Base-by-base conservation (phyloP, 2,329 filamentous ascomycete species). In the Claviceps sp. region DNA sequence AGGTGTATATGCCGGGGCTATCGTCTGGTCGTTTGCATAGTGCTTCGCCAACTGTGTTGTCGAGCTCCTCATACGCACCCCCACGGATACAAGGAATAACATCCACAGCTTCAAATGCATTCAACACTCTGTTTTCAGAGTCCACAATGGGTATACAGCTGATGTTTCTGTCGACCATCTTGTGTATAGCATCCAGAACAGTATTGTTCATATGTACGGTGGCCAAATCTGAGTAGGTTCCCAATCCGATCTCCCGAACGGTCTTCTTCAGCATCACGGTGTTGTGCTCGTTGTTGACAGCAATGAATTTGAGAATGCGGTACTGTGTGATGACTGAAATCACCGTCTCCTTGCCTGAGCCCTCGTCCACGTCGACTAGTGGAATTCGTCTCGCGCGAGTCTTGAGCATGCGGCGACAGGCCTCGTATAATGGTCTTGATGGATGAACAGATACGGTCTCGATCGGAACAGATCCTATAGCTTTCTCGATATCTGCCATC, bases 281-380 rank as follows among this genome's bases (percentile, higher is more conserved):
- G 64, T 95, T 86, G 60, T 84, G 82, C 62, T 84, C 80, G 60
- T 79, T 81, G 68, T 98, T 98, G 68, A 98, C 91, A 11, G 93
- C 90, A 56, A 98, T 94, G 67, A 98, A 98, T 67, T 98, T 98
- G 57, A 98, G 79, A 60, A 98, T 97, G 54, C 94, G 86, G 69
- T 98, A 98, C 68, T 98, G 93, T 0, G 93, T 98, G 54, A 98
- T 86, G 55, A 98, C 93, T 61, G 89, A 96, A 55, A 98, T 87
- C 18, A 98, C 89, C 71, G 91, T 93, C 63, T 93, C 84, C 56
- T 89, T 81, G 52, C 86, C 83, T 2, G 93, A 98, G 69, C 98
- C 93, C 63, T 94, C 90, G 63, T 98, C 93, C 57, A 87, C 79
- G 60, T 96, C 93, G 54, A 98, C 85, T 6, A 98, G 77, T 1